Percentiles rank a stretch among this genome's conserved stretches.
These are phyloP conservation scores for Diaporthe sp. DNA, from an alignment of 2,329 filamentous ascomycete species.

Conservation along the genomic window DNA sequence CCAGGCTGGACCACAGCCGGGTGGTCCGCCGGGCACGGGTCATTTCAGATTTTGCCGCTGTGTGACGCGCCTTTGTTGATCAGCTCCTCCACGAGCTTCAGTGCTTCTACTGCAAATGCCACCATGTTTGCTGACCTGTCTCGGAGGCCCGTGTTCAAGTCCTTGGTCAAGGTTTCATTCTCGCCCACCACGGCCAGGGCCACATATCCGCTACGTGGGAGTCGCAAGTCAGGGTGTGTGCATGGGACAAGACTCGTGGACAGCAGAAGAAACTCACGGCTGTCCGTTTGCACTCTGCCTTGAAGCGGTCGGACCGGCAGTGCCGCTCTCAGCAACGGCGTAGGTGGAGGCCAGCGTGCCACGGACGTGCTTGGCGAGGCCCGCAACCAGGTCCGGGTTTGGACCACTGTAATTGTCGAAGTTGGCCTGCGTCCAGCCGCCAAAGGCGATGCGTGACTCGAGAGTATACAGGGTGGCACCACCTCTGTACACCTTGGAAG, in stretches of 20 bases:
- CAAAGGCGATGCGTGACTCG: slow-evolving; percentile 69
- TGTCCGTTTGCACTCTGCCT: slow-evolving; percentile 69
- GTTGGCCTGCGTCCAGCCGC: slow-evolving; percentile 70
- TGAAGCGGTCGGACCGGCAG: slow-evolving; percentile 71
- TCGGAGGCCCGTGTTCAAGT: slow-evolving; percentile 68
- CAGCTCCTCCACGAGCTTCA: slow-evolving; percentile 70
- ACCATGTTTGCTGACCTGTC: slow-evolving; percentile 75
- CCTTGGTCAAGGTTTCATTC: slow-evolving; percentile 64
- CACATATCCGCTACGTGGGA: slow-evolving; percentile 66
- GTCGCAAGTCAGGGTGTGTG: background rate
- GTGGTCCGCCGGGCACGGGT: no score
- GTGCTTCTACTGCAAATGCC: slow-evolving; percentile 69
- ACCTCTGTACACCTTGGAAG: slow-evolving; percentile 70
- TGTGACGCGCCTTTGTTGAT: slow-evolving; percentile 50
- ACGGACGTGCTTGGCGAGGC: slow-evolving; percentile 69
- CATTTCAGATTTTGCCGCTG: slow-evolving; percentile 32
- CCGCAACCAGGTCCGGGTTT: slow-evolving; percentile 69
- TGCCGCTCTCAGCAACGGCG: slow-evolving; percentile 71
- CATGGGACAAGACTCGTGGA: background rate
- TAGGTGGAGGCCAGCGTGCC: slow-evolving; percentile 69
- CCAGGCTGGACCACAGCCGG: background rate
- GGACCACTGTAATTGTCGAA: slow-evolving; percentile 71
- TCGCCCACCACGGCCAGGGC: slow-evolving; percentile 72
- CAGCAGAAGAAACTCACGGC: slow-evolving; percentile 55
- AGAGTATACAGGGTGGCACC: slow-evolving; percentile 75